Evolutionary conservation across 140 eudicot genomes (phyloP).

Genomic region (Erigeron philadelphicus): DNA sequence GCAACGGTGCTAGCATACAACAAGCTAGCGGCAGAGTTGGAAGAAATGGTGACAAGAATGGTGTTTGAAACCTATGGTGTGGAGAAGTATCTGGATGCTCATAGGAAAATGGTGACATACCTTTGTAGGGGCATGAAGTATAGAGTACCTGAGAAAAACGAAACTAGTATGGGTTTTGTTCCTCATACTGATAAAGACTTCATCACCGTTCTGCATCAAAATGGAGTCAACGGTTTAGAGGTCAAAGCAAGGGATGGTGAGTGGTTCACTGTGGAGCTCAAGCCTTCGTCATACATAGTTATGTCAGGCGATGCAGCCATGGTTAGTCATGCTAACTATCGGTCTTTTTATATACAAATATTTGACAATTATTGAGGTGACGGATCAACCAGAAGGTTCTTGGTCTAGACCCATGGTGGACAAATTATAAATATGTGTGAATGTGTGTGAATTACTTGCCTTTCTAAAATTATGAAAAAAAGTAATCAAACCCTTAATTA

Average conservation of each 20-base stretch:
- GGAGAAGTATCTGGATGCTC: constrained; percentile 40
- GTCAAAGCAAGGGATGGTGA: constrained; percentile 55
- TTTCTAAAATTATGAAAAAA: too few relatives aligned
- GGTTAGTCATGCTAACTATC: constrained; percentile 31
- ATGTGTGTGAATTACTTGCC: too few relatives aligned
- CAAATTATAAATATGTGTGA: not conserved
- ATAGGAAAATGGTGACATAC: constrained; percentile 43
- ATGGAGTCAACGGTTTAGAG: constrained; percentile 54
- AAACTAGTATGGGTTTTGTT: constrained; percentile 51
- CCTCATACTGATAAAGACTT: constrained; percentile 64
- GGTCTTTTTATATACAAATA: not conserved
- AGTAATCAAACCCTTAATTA: too few relatives aligned
- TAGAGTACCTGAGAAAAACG: constrained; percentile 34
- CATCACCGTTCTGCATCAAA: constrained; percentile 56
- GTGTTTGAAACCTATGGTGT: constrained; percentile 60
- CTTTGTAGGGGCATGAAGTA: constrained; percentile 60
- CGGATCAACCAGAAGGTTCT: not conserved
- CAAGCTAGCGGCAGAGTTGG: constrained; percentile 45
- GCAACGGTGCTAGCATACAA: constrained; percentile 37
- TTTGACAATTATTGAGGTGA: not conserved
- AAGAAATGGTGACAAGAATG: constrained; percentile 54
- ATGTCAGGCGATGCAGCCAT: constrained; percentile 65
- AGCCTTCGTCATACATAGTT: constrained; percentile 52
- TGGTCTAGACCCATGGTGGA: not conserved
- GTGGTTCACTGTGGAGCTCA: constrained; percentile 57